phyloP scores from a whole-genome alignment of 2,329 filamentous ascomycete genomes.

The Trichoderma pleuroti region DNA sequence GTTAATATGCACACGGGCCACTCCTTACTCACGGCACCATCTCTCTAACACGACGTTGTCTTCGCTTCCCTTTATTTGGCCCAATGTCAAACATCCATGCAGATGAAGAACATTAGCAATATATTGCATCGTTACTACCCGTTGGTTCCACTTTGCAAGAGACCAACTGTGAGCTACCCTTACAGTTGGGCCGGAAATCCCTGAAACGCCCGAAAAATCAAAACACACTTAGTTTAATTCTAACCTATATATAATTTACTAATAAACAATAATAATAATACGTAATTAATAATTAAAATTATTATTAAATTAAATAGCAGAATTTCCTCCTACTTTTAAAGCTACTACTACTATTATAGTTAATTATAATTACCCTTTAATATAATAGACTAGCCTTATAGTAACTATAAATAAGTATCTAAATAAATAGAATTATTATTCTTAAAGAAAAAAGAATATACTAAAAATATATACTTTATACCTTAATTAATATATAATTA shows the following conservation, averaged over 20 bases:
- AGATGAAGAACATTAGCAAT: background rate
- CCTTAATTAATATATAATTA: background rate
- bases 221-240: too few relatives aligned
- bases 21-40: constrained; percentile 8
- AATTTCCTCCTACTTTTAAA: too few relatives aligned
- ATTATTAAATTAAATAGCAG: too few relatives aligned
- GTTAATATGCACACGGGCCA: constrained; percentile 9
- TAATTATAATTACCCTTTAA: too few relatives aligned
- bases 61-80: background rate
- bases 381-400: background rate
- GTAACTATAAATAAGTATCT: background rate
- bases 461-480: background rate
- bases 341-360: too few relatives aligned
- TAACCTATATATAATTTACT: too few relatives aligned
- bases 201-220: too few relatives aligned
- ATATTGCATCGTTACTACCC: too few relatives aligned
- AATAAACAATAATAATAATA: background rate
- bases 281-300: too few relatives aligned
- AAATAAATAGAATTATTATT: background rate
- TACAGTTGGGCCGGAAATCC: too few relatives aligned
- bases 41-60: background rate
- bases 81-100: background rate
- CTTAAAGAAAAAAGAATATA: background rate
- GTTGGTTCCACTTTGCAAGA: too few relatives aligned
- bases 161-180: too few relatives aligned